These are phyloP conservation scores for Eucalyptus guilfoylei DNA, from an alignment of 345 rosid genomes.

Conservation along the genomic window DNA sequence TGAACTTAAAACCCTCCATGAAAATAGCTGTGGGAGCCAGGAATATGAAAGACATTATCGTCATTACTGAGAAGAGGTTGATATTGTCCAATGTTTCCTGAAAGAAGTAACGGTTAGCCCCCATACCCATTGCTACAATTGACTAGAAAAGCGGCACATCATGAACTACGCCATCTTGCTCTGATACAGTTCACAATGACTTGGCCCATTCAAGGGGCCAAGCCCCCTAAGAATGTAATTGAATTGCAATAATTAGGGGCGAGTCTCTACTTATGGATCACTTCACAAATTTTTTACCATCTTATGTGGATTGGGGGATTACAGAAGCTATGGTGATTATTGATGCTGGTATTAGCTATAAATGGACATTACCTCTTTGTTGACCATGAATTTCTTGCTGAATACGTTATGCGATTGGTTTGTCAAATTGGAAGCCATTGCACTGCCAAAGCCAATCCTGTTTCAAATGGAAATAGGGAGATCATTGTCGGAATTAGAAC, in stretches of 20 bases:
- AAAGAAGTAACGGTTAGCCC: background rate
- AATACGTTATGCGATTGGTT: no score
- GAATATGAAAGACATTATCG: constrained; percentile 51
- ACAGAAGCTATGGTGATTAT: no score
- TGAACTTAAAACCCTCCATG: constrained; percentile 55
- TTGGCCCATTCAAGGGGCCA: background rate
- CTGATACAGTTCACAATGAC: background rate
- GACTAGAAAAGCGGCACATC: background rate
- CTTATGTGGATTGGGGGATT: no score
- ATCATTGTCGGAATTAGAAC: no score
- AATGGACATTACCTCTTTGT: no score
- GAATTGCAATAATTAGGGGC: background rate
- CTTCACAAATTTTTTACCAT: background rate
- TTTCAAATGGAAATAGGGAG: no score
- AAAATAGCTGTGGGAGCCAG: constrained; percentile 58
- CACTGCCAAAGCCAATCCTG: no score
- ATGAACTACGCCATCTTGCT: background rate
- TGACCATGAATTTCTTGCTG: no score
- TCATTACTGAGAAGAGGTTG: constrained; percentile 77
- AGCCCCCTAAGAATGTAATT: background rate
- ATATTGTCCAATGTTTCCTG: constrained; percentile 79
- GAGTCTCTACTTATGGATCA: background rate
- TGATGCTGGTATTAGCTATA: no score
- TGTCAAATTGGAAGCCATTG: no score
- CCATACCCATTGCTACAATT: background rate